Conservation (phyloP, 257 asterid species). For the Gardenia jasminoides region DNA sequence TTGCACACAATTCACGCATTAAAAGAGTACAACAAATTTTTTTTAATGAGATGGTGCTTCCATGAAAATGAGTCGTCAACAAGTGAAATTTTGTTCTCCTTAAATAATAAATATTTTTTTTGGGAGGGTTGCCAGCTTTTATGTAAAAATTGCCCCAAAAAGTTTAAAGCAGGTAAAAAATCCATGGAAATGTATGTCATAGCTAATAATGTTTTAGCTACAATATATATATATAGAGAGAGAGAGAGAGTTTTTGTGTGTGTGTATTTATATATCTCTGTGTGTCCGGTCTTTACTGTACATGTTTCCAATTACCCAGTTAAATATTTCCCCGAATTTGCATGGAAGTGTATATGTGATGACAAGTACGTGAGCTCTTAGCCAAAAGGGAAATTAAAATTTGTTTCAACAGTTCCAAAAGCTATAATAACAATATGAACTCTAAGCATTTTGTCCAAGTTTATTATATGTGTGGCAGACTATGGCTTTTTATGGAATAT, state of each 20-base stretch:
- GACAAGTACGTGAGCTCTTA: neutral
- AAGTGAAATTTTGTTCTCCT: too few species aligned
- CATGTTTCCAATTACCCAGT: neutral
- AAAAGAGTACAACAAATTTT: neutral
- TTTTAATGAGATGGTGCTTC: neutral
- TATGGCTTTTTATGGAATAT: neutral
- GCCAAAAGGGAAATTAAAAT: neutral
- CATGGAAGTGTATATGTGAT: neutral
- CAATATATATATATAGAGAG: too few species aligned
- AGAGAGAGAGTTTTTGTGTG: too few species aligned
- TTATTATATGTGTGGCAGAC: neutral
- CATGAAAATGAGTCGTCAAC: neutral
- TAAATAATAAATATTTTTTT: too few species aligned
- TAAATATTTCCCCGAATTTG: neutral
- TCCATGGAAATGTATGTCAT: neutral
- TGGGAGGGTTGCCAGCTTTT: neutral
- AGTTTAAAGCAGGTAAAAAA: neutral
- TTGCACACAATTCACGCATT: neutral
- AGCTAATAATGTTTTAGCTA: too few species aligned
- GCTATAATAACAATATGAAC: neutral
- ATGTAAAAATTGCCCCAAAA: neutral
- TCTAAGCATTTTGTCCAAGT: too few species aligned
- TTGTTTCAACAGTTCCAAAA: neutral
- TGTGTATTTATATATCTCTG: too few species aligned
- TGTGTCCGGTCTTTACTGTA: neutral